Evolutionary conservation across 2,329 filamentous ascomycete genomes (phyloP), one percentile per base, ranked within the genome.

Genomic region (Fusarium bactridioides): DNA sequence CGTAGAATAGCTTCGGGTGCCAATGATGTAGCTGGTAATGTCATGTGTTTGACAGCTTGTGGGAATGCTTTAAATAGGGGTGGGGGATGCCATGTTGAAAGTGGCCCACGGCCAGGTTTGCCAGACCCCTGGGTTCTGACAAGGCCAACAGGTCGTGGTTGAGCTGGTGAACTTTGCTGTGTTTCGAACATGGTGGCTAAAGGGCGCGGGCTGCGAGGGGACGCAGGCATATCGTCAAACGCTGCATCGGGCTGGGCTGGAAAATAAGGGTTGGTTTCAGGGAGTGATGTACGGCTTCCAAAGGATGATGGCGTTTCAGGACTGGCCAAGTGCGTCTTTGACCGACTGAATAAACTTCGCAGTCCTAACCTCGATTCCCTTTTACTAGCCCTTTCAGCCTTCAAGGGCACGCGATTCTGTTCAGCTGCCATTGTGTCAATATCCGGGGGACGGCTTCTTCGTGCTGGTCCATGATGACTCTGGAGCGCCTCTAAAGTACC

Each of bases 11-110:
- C 82, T 68, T 97, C 94, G 4, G 92, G 88, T 3, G 92, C 89
- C 16, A 92, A 82, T 4, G 87, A 88, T 41, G 92, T 91, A 21
- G 92, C 88, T 31, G 91, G 88, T 7, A 97, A 84, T 21, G 88
- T 90, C 16, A 89, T 90, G 79, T 96, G 89, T 77, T 93, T 94
- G 73, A 94, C 87, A 6, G 94, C 90, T 80, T 97, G 94, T 0
- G 93, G 92, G 79, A 94, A 97, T 18, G 93, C 94, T 79, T 97
- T 93, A 80, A 95, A 97, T 18, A 98, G 83, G 4, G 94, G 93
- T 11, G 94, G 93, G 21, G 91, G 88, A 62, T 89, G 87, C 91
- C 91, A 93, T 18, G 82, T 80, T 8, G 82, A 80, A 29, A 85
- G 70, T 7, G 80, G 77, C 33, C 80, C 81, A 61, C 80, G 77